Conservation (phyloP, 164 flowering plant species). For the Kingdonia uniflora region DNA sequence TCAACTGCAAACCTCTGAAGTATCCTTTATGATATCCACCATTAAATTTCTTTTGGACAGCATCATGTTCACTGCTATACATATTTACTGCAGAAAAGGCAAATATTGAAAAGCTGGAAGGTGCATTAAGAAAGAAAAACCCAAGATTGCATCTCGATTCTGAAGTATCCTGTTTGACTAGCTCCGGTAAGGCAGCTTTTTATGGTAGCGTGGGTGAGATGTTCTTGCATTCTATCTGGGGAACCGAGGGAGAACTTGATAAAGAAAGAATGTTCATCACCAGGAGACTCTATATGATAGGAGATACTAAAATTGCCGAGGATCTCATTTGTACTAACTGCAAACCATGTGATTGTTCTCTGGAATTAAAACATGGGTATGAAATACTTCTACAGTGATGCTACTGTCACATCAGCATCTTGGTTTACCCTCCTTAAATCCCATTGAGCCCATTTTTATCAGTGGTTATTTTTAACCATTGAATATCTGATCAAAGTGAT, state of each 20-base stretch:
- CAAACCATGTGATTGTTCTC: slow-evolving; percentile 48
- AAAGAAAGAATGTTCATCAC: slow-evolving; percentile 54
- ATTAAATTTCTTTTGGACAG: no score
- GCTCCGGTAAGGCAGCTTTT: slow-evolving; percentile 39
- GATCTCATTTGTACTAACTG: slow-evolving; percentile 73
- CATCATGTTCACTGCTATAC: no score
- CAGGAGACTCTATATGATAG: slow-evolving; percentile 26
- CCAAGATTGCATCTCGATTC: slow-evolving; percentile 30
- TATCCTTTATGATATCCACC: slow-evolving; percentile 9
- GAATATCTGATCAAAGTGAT: no score
- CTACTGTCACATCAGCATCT: no score
- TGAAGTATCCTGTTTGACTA: slow-evolving; percentile 26
- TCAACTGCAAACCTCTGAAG: slow-evolving; percentile 17
- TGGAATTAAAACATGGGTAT: slow-evolving; percentile 30
- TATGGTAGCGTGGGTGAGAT: slow-evolving; percentile 57
- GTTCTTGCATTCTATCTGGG: slow-evolving; percentile 33
- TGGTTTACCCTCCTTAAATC: no score
- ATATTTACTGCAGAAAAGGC: slow-evolving; percentile 14
- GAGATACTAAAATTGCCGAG: slow-evolving; percentile 29
- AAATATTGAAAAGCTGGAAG: slow-evolving; percentile 49
- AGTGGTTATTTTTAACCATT: no score
- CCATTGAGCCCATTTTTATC: no score
- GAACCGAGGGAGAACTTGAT: slow-evolving; percentile 21
- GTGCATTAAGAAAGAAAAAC: slow-evolving; percentile 27
- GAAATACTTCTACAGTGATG: slow-evolving; percentile 2